Evolutionary conservation across 2,329 filamentous ascomycete genomes (phyloP).

Genomic region (Claviceps sp.): DNA sequence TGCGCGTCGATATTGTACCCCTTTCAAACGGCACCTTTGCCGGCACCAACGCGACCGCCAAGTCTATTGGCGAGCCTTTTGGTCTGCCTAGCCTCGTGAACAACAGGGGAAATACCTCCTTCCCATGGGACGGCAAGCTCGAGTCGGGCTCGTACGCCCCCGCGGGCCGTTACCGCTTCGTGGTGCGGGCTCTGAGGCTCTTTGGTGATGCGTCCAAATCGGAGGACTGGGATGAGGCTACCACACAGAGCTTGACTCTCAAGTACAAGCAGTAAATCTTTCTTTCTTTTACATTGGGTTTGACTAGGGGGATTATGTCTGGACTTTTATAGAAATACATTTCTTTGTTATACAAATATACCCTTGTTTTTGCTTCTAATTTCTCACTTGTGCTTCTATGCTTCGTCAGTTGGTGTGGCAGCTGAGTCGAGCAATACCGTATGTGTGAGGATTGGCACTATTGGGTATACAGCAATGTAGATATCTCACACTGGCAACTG

Average conservation of each 20-base stretch:
- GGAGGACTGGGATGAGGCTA: conserved; percentile 30
- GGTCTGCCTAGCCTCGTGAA: conserved; percentile 22
- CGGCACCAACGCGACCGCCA: conserved; percentile 23
- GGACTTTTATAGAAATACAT: no score
- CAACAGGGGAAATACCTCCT: conserved; percentile 1
- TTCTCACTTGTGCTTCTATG: no score
- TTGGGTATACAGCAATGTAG: no score
- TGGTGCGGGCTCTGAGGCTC: conserved; percentile 32
- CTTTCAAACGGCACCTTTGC: conserved; percentile 5
- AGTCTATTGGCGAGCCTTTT: conserved; percentile 25
- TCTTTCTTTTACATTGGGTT: neutral
- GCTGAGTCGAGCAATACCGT: no score
- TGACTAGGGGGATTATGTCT: neutral
- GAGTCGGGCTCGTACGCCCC: conserved; percentile 31
- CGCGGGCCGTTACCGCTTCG: conserved; percentile 33
- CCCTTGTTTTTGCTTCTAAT: no score
- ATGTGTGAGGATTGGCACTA: no score
- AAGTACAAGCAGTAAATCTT: conserved; percentile 17
- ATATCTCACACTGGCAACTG: no score
- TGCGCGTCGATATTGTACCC: conserved; percentile 31
- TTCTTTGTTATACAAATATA: no score
- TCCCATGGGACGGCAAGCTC: conserved; percentile 31
- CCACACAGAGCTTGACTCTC: conserved; percentile 30
- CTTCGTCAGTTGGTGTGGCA: no score
- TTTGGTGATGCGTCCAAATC: conserved; percentile 29